Conservation (phyloP, 257 asterid species). For the Hygrophila difformis region DNA sequence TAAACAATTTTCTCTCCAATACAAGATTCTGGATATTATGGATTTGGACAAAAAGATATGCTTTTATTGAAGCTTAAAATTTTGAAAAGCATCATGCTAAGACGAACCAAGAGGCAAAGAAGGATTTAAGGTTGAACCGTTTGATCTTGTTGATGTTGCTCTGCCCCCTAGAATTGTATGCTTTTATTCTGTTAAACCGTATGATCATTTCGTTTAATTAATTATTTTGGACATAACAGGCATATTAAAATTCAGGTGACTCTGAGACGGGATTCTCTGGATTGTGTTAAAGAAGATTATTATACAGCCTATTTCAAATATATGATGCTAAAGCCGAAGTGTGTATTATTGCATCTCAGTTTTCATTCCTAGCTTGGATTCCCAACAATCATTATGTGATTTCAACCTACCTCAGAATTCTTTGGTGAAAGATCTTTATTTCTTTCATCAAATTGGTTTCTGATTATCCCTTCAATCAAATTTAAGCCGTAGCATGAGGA, state of each 20-base stretch:
- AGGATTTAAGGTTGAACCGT: too few species aligned
- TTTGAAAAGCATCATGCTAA: slow-evolving; percentile 61
- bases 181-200: slow-evolving; percentile 5
- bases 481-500: slow-evolving; percentile 69
- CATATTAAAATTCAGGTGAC: slow-evolving; percentile 43
- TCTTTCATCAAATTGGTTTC: slow-evolving; percentile 5
- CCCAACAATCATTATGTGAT: too few species aligned
- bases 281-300: slow-evolving; percentile 82
- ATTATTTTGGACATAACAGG: slow-evolving; percentile 7
- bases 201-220: slow-evolving; percentile 5
- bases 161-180: slow-evolving; percentile 90
- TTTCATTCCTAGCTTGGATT: too few species aligned
- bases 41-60: slow-evolving; percentile 67
- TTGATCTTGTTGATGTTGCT: slow-evolving; percentile 97
- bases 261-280: slow-evolving; percentile 71
- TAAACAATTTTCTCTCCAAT: slow-evolving; percentile 77
- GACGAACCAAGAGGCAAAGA: slow-evolving; percentile 98
- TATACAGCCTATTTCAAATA: slow-evolving; percentile 30
- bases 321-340: background rate
- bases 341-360: too few species aligned
- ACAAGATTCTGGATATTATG: slow-evolving; percentile 42
- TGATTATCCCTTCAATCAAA: slow-evolving; percentile 12
- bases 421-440: background rate
- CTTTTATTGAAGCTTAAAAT: slow-evolving; percentile 70
- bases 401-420: too few species aligned